Percentiles rank a stretch among this genome's conserved stretches.
These are phyloP conservation scores for Gnetum montanum DNA, from an alignment of 75 land plant genomes.

Conservation along the genomic window DNA sequence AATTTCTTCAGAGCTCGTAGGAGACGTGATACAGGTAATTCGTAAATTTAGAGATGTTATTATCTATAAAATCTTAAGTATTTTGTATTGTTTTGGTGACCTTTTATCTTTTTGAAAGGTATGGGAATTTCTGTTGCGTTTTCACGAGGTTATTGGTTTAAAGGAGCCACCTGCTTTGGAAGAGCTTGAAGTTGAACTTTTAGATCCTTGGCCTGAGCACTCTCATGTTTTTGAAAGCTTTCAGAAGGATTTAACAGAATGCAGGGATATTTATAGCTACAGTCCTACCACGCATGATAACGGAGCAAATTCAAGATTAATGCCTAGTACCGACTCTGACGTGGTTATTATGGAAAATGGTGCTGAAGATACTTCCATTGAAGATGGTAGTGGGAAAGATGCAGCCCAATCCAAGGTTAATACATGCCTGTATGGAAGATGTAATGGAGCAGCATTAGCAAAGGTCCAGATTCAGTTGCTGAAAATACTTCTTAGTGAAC, in stretches of 20 bases:
- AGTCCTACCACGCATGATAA: not conserved
- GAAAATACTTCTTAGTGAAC: conserved; percentile 53
- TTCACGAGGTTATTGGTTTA: conserved; percentile 62
- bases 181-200: conserved; percentile 72
- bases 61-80: too few relatives aligned
- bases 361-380: conserved; percentile 18
- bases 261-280: not conserved
- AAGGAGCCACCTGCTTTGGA: conserved; percentile 46
- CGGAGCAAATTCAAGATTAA: not conserved
- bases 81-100: too few relatives aligned
- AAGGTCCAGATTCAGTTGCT: conserved; percentile 53
- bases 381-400: conserved; percentile 14
- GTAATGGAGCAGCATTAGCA: conserved; percentile 41
- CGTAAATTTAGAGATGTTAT: too few relatives aligned
- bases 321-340: conserved; percentile 5
- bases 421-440: conserved; percentile 21
- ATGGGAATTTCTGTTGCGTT: conserved; percentile 74
- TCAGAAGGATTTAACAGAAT: conserved; percentile 9
- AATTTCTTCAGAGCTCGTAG: conserved; percentile 57
- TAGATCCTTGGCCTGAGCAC: conserved; percentile 37
- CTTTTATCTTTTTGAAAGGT: conserved; percentile 24
- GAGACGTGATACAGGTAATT: conserved; percentile 92
- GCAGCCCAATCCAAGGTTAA: conserved; percentile 22
- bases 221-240: conserved; percentile 2
- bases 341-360: conserved; percentile 4